Evolutionary conservation across 306 rosid species (phyloP).

Genomic region (Clitoria ternatea): DNA sequence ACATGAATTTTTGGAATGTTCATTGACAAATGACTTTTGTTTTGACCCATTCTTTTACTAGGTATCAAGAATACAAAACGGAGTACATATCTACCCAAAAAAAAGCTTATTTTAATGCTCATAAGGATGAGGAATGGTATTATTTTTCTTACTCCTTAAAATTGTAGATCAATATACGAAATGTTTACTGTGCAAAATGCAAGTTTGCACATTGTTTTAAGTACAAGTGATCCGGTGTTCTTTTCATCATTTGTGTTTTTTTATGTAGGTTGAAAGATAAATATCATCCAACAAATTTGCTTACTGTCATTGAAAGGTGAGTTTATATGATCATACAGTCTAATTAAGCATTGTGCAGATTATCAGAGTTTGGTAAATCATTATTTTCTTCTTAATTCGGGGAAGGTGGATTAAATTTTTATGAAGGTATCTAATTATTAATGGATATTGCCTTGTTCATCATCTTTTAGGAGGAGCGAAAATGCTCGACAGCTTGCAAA

Average conservation of each 20-base stretch:
- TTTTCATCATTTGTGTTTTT: slow-evolving; percentile 26
- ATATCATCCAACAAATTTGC: slow-evolving; percentile 93
- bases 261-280: slow-evolving; percentile 83
- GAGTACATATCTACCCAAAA: slow-evolving; percentile 96
- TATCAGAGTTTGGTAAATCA: slow-evolving; percentile 9
- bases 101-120: slow-evolving; percentile 78
- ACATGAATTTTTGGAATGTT: neutral
- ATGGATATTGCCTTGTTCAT: neutral
- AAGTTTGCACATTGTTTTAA: neutral
- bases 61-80: slow-evolving; percentile 93
- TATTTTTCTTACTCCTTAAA: neutral
- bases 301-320: slow-evolving; percentile 83
- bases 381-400: neutral
- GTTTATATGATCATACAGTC: slow-evolving; percentile 18
- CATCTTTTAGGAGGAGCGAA: slow-evolving; percentile 83
- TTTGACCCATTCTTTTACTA: slow-evolving; percentile 25
- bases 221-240: slow-evolving; percentile 2
- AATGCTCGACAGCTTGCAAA: slow-evolving; percentile 76
- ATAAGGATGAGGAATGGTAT: slow-evolving; percentile 95
- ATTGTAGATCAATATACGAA: slow-evolving; percentile 12
- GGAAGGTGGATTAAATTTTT: neutral
- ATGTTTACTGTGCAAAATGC: slow-evolving; percentile 1
- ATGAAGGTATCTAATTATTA: slow-evolving; percentile 4
- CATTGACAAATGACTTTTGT: neutral
- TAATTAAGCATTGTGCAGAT: neutral